Conservation (phyloP, 2,329 filamentous ascomycete species). For the Alternaria infectoria region DNA sequence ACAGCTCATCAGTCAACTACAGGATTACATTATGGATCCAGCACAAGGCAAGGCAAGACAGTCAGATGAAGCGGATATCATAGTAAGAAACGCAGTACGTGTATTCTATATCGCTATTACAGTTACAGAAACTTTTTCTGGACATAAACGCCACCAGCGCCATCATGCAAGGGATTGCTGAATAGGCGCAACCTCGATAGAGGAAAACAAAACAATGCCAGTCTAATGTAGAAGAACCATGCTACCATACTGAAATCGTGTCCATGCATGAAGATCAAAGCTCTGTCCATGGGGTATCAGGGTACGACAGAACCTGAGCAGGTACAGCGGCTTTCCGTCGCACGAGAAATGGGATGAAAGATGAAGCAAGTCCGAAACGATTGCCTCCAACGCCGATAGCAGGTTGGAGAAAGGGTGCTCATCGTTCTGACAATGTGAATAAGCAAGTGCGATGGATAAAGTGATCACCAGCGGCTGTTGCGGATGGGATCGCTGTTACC, state of each 20-base stretch:
- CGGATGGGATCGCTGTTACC: conserved; percentile 49
- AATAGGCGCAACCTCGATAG: conserved; percentile 13
- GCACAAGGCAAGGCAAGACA: not conserved
- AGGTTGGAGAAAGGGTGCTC: conserved; percentile 11
- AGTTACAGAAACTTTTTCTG: conserved; percentile 33
- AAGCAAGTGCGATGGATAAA: not conserved
- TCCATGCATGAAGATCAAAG: conserved; percentile 21
- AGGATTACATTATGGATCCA: not conserved
- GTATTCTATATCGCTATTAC: conserved; percentile 38
- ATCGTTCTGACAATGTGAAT: conserved; percentile 11
- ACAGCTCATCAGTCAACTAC: not conserved
- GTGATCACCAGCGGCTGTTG: conserved; percentile 50
- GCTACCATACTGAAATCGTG: conserved; percentile 8
- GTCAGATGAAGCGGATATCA: not conserved
- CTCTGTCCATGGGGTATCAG: conserved; percentile 41
- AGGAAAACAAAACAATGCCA: conserved; percentile 30
- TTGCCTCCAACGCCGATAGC: conserved; percentile 27
- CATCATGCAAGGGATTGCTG: conserved; percentile 27
- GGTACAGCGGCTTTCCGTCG: conserved; percentile 11
- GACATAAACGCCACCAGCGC: conserved; percentile 32
- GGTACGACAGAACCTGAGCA: conserved; percentile 27
- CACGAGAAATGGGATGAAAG: conserved; percentile 8
- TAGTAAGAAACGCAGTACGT: conserved; percentile 10
- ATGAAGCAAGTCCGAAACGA: conserved; percentile 20
- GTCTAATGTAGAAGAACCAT: conserved; percentile 32